Conservation (phyloP, 305 asterid species). For the Fraxinus dipetala region DNA sequence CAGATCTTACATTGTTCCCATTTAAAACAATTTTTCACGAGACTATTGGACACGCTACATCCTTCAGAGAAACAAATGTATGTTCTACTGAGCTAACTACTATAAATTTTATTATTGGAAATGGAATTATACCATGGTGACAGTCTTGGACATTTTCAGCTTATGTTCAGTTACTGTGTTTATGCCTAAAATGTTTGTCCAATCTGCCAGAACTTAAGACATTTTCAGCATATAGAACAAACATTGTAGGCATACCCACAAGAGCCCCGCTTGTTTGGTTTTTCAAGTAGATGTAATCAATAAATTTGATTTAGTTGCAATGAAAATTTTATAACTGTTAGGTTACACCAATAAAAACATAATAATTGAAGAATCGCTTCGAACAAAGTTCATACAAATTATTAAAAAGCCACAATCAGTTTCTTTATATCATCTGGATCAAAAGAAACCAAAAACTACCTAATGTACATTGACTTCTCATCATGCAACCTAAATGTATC, state of each 20-base stretch:
- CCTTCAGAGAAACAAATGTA: neutral
- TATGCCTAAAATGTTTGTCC: neutral
- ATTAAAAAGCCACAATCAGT: neutral
- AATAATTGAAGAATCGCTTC: neutral
- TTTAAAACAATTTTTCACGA: neutral
- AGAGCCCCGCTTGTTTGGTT: neutral
- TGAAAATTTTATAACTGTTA: neutral
- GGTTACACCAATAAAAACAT: neutral
- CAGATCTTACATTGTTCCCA: neutral
- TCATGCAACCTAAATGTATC: neutral
- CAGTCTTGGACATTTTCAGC: neutral
- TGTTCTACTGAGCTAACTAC: neutral
- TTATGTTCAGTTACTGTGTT: neutral
- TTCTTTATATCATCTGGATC: neutral
- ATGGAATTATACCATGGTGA: neutral
- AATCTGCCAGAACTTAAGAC: neutral
- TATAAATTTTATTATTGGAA: neutral
- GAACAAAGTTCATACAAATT: neutral
- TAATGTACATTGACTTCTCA: neutral
- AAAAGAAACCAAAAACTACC: constrained; percentile 2
- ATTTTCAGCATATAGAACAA: neutral
- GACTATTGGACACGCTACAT: neutral
- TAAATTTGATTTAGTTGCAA: neutral
- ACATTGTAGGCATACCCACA: neutral
- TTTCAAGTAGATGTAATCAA: neutral